A percentile compares a stretch with the other conserved stretches of the same genome.
Evolutionary conservation across 495 filamentous ascomycete species (phyloP).

Genomic region (Eremomyces bilateralis): DNA sequence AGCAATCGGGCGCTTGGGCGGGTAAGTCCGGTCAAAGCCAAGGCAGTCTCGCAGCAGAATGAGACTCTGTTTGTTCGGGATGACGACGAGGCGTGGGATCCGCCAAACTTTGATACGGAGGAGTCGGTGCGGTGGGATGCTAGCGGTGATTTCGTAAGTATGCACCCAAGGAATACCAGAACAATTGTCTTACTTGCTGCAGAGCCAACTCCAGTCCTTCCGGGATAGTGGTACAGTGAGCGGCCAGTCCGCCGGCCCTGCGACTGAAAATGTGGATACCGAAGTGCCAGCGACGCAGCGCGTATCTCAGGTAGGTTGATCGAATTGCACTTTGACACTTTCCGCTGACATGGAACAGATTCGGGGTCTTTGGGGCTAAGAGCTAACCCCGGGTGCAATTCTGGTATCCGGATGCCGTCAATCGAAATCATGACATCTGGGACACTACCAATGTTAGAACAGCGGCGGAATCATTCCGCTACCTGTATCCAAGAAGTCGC

Average conservation of each 20-base stretch:
- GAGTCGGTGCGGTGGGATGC: conserved; percentile 63
- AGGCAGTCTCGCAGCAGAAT: conserved; percentile 21
- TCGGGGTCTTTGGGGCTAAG: too few relatives aligned
- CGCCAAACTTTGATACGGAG: conserved; percentile 43
- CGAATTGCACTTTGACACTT: background rate
- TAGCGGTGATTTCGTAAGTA: conserved; percentile 26
- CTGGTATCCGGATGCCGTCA: too few relatives aligned
- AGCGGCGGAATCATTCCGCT: too few relatives aligned
- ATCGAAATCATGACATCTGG: too few relatives aligned
- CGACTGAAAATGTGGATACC: too few relatives aligned
- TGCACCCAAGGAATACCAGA: conserved; percentile 26
- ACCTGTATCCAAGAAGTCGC: conserved; percentile 86
- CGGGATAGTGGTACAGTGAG: conserved; percentile 3
- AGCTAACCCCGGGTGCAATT: too few relatives aligned
- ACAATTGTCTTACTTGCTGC: too few relatives aligned
- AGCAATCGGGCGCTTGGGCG: too few relatives aligned
- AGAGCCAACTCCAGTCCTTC: conserved; percentile 6
- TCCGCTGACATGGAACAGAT: background rate
- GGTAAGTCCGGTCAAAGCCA: conserved; percentile 4
- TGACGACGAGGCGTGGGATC: conserved; percentile 57
- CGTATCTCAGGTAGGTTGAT: conserved; percentile 29
- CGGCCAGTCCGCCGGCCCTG: too few relatives aligned
- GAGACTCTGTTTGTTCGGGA: conserved; percentile 61
- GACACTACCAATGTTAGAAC: too few relatives aligned
- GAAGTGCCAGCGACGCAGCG: conserved; percentile 53